Evolutionary conservation across 2,329 filamentous ascomycete species (phyloP).

Genomic region (Lasiodiplodia citricola): DNA sequence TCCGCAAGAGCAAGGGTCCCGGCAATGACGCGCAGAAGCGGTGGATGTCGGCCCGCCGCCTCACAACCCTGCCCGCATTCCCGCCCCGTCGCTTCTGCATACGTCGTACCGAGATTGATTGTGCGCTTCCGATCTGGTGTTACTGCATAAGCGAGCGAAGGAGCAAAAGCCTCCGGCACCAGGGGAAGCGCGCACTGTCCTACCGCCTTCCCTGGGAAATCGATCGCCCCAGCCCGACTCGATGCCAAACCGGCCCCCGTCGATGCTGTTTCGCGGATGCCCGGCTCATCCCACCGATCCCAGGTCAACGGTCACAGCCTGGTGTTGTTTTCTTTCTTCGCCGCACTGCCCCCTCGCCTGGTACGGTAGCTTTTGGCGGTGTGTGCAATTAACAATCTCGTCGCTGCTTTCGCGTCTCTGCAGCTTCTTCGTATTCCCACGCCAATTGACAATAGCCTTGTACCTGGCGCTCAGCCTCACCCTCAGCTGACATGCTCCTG

Average conservation of each 20-base stretch:
- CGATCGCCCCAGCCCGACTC: conserved; percentile 8
- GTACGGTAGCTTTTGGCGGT: conserved; percentile 8
- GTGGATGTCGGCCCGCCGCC: conserved; percentile 20
- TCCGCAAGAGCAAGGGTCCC: conserved; percentile 18
- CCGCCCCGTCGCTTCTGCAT: conserved; percentile 24
- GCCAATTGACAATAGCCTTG: neutral
- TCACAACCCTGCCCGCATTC: conserved; percentile 11
- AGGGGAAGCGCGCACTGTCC: conserved; percentile 19
- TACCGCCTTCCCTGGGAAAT: conserved; percentile 5
- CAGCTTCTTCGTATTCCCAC: conserved; percentile 15
- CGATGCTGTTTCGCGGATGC: conserved; percentile 22
- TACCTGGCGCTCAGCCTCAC: neutral
- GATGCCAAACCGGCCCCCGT: conserved; percentile 8
- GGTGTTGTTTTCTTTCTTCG: conserved; percentile 1
- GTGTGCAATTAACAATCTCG: conserved; percentile 20
- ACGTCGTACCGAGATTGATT: conserved; percentile 25
- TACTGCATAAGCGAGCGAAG: conserved; percentile 24
- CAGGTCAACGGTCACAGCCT: neutral
- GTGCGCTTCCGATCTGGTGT: conserved; percentile 25
- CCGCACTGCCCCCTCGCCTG: neutral
- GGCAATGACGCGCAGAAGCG: conserved; percentile 21
- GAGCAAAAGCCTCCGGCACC: conserved; percentile 23
- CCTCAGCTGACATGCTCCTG: conserved; percentile 1
- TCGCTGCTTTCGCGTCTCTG: conserved; percentile 21
- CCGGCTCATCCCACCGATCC: conserved; percentile 13